Percentiles rank a stretch among this genome's conserved stretches.
Conservation (phyloP, 2,329 filamentous ascomycete species). For the Alternaria conjuncta region DNA sequence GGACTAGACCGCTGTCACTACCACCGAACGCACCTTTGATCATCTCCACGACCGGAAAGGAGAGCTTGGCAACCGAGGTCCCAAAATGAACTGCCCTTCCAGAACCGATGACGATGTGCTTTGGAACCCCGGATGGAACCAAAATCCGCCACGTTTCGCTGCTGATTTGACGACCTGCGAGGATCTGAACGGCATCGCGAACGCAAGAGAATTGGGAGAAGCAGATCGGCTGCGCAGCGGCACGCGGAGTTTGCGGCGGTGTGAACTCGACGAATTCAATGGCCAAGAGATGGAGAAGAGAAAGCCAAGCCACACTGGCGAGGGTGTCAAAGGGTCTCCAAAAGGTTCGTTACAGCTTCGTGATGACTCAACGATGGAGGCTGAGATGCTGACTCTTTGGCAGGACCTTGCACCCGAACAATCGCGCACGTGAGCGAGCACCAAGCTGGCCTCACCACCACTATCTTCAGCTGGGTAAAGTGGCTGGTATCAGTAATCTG, state of each 20-base stretch:
- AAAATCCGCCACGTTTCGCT: slow-evolving; percentile 38
- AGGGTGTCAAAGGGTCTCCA: slow-evolving; percentile 35
- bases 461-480: slow-evolving; percentile 23
- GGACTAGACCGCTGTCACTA: neutral
- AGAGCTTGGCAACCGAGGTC: neutral
- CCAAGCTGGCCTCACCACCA: slow-evolving; percentile 19
- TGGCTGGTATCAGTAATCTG: slow-evolving; percentile 36
- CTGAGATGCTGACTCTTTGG: slow-evolving; percentile 13
- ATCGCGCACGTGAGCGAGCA: slow-evolving; percentile 25
- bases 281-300: slow-evolving; percentile 27
- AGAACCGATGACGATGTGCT: slow-evolving; percentile 35
- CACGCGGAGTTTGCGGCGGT: slow-evolving; percentile 16
- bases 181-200: slow-evolving; percentile 40
- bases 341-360: slow-evolving; percentile 17
- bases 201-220: slow-evolving; percentile 38
- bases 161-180: slow-evolving; percentile 41
- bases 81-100: slow-evolving; percentile 42
- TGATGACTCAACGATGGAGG: neutral
- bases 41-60: neutral
- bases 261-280: slow-evolving; percentile 20
- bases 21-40: neutral
- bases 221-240: slow-evolving; percentile 25
- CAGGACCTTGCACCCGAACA: slow-evolving; percentile 42
- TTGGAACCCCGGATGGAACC: slow-evolving; percentile 39
- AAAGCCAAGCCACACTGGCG: slow-evolving; percentile 13